Conservation (phyloP, 352 stramenopile genomes). For the Pythium plurisporium region DNA sequence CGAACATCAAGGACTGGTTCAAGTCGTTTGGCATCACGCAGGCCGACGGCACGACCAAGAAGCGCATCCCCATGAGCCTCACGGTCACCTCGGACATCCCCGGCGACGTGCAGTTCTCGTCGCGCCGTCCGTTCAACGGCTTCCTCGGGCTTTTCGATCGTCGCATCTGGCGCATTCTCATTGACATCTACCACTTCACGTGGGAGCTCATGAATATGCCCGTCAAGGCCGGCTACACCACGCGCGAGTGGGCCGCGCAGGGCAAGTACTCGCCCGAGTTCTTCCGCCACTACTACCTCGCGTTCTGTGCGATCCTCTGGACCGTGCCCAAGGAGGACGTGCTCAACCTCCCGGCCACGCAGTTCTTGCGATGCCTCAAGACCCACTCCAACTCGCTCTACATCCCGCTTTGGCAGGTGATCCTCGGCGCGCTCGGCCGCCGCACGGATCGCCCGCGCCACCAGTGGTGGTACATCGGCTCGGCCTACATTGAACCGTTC, state of each 20-base stretch:
- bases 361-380: slow-evolving; percentile 86
- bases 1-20: slow-evolving; percentile 90
- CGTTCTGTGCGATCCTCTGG: slow-evolving; percentile 85
- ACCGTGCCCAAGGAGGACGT: slow-evolving; percentile 83
- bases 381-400: slow-evolving; percentile 86
- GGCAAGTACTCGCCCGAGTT: slow-evolving; percentile 79
- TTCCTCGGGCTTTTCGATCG: slow-evolving; percentile 65
- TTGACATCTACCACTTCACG: slow-evolving; percentile 86
- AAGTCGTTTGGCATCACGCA: slow-evolving; percentile 81
- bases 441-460: slow-evolving; percentile 79
- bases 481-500: slow-evolving; percentile 79
- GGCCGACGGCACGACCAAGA: slow-evolving; percentile 80
- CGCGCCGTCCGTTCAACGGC: slow-evolving; percentile 66
- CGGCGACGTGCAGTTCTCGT: slow-evolving; percentile 85
- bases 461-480: slow-evolving; percentile 84
- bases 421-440: slow-evolving; percentile 64
- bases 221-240: slow-evolving; percentile 69
- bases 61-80: slow-evolving; percentile 85
- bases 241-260: slow-evolving; percentile 65
- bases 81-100: slow-evolving; percentile 78
- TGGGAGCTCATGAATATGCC: slow-evolving; percentile 85
- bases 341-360: slow-evolving; percentile 71
- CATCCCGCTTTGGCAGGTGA: slow-evolving; percentile 82
- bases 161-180: slow-evolving; percentile 79
- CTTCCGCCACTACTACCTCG: slow-evolving; percentile 86